Evolutionary conservation across 2,329 filamentous ascomycete genomes (phyloP), one percentile per base, ranked within the genome.

Genomic region (Fusarium irregulare): DNA sequence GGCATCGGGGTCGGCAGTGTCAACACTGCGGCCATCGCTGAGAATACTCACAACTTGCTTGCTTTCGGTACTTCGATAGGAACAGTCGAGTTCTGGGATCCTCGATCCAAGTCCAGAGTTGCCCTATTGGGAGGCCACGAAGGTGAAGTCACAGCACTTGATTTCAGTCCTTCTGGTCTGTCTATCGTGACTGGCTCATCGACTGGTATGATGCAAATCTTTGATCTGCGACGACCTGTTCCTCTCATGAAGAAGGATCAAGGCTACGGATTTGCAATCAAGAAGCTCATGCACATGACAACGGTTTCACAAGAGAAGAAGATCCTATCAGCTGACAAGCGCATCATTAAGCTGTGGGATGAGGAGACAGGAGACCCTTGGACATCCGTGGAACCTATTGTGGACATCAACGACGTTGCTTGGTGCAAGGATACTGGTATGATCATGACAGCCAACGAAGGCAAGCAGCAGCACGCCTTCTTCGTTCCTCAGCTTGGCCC

Each of bases 261-360:
- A 81, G 96, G 97, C 50, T 97, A 97, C 78, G 95, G 95, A 4
- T 97, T 94, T 77, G 89, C 95, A 1, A 93, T 99, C 62, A 92
- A 97, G 76, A 97, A 93, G 48, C 84, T 99, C 57, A 88, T 89
- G 51, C 88, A 91, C 75, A 84, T 91, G 75, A 92, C 92, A 13
- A 92, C 89, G 10, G 85, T 88, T 14, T 92, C 91, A 1, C 89
- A 92, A 48, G 91, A 94, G 67, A 92, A 92, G 78, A 98, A 97
- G 81, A 90, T 99, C 21, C 84, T 98, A 66, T 97, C 94, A 2
- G 90, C 94, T 10, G 97, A 99, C 81, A 97, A 97, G 82, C 89
- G 93, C 68, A 97, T 97, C 73, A 97, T 99, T 83, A 99, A 99
- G 82, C 89, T 99, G 47, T 99, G 95, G 93, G 93, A 98, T 75